Evolutionary conservation across 352 stramenopile species (phyloP), one percentile per base, ranked within the genome.

Genomic region (Aphanomyces euteiches): DNA sequence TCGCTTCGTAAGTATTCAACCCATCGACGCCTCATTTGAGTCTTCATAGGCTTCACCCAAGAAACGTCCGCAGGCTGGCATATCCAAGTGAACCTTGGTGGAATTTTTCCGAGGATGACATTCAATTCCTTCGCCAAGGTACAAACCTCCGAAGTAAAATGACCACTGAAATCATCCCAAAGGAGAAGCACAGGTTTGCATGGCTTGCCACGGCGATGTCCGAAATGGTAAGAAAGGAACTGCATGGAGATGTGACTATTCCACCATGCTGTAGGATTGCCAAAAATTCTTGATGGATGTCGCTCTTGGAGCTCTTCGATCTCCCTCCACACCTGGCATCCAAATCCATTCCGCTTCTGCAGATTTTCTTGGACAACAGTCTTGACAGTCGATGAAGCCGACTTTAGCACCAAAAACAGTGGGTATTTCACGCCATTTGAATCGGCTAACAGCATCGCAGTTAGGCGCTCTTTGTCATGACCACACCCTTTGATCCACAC

Each of bases 201-300:
- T 19, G 60, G 13, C 56, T 47, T 15, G 40, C 17, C 43, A 8
- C 4, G 69, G 57, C 8, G 72, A 47, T 7, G 66, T n/a, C 43
- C 73, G 53, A 82, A 82, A n/a, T 78, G 73, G 40, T 71, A 81
- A 34, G 61, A 12, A 15, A 82, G 19, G 28, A 77, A 78, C 17
- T 72, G 28, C 0, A 78, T 34, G 0, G 65, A 75, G 19, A 81
- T 54, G 17, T 41, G 19, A 8, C 15, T 58, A 34, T 70, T 78
- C 78, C 75, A 79, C 70, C 68, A 78, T 4, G 74, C 72, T 0
- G 54, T 67, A 21, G 17, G 19, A 50, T 77, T 77, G 10, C 47
- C 76, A 53, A 75, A 75, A 15, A 79, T 70, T 1, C 64, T 37
- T 2, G 43, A 50, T 50, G 43, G 43, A 50, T 50, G 43, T n/a